phyloP scores from a whole-genome alignment of 371 early-diverging fungal species.

The Circinella minor region DNA sequence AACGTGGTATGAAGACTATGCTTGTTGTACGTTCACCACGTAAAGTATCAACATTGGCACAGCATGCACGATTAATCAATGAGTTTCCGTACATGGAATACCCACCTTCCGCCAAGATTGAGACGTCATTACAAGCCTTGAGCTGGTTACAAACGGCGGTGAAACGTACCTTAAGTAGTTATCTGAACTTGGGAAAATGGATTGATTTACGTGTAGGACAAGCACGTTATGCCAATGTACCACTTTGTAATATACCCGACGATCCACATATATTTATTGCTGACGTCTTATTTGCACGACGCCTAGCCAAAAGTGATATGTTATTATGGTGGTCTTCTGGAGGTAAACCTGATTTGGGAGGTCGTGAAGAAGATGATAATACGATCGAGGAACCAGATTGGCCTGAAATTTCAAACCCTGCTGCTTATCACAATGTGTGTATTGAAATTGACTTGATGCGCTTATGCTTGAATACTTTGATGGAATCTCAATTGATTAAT shows the following conservation, averaged over 20 bases:
- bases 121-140: conserved; percentile 70
- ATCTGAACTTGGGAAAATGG: conserved; percentile 75
- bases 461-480: conserved; percentile 81
- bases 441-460: conserved; percentile 85
- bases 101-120: conserved; percentile 64
- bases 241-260: conserved; percentile 87
- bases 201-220: conserved; percentile 76
- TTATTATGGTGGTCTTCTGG: conserved; percentile 92
- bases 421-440: conserved; percentile 79
- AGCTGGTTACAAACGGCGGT: conserved; percentile 84
- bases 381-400: conserved; percentile 55
- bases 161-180: conserved; percentile 72
- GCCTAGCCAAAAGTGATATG: conserved; percentile 73
- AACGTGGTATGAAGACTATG: conserved; percentile 69
- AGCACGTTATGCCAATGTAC: conserved; percentile 86
- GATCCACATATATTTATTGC: conserved; percentile 81
- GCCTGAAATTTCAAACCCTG: conserved; percentile 78
- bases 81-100: conserved; percentile 74
- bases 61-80: conserved; percentile 57
- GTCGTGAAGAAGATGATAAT: conserved; percentile 84
- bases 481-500: conserved; percentile 75
- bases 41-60: conserved; percentile 48
- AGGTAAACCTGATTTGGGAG: conserved; percentile 87
- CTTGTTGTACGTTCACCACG: conserved; percentile 70
- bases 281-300: conserved; percentile 86